Evolutionary conservation across 805 yeast species (phyloP), one percentile per base, ranked within the genome.

Genomic region (Wickerhamomyces rabaulensis): DNA sequence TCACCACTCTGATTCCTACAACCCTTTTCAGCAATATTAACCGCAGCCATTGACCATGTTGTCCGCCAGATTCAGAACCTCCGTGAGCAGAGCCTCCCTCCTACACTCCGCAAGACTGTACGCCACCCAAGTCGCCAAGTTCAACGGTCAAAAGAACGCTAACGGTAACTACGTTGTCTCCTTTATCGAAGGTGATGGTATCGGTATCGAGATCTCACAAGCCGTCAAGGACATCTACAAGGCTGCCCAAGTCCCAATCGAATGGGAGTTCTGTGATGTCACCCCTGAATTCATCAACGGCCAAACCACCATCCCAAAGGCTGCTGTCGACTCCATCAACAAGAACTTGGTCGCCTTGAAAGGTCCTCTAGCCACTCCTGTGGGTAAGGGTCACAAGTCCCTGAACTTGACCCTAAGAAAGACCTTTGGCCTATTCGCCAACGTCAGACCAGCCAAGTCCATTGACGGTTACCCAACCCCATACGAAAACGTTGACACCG

Each of bases 301-400:
- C 63, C 84, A 84, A 70, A 91, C 98, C 57, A 84, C 97, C 49
- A 82, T 94, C 60, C 98, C 98, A 54, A 83, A 84, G 57, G 84
- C 82, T 39, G 97, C 98, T 49, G 88, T 94, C 53, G 90, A 87
- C 60, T 87, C 95, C 40, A 91, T 94, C 72, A 88, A 89, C 78
- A 84, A 79, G 71, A 88, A 92, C 77, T 78, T 84, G 73, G 92
- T 94, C 53, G 99, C 98, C 46, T 79, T 94, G 65, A 94, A 94
- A 76, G 99, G 99, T 58, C 98, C 98, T 26, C 76, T 94, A 63
- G 98, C 97, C 46, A 94, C 99, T 37, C 99, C 99, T 48, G 91
- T 92, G 53, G 99, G 97, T 62, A 92, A 92, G 74, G 99, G 99
- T 66, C 98, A 94, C 77, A 89, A 89, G 64, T 91, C 98, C 40